Base-by-base conservation (phyloP, 2,329 filamentous ascomycete species). In the Aspergillus fumigatus region DNA sequence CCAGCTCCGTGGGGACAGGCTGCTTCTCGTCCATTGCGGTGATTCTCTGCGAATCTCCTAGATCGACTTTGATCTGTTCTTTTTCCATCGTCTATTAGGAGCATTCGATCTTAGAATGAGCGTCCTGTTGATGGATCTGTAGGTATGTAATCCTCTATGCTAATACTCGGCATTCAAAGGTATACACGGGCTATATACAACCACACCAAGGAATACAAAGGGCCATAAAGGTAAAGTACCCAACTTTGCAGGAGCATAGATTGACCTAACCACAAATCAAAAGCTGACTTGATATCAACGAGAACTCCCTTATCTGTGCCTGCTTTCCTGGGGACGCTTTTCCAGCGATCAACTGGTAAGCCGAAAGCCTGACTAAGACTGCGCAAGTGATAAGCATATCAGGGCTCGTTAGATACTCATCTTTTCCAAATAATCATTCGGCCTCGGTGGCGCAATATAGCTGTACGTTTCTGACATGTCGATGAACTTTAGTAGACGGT, bases 1-100 rank as follows among this genome's bases (percentile, higher is more conserved):
- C 41, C 21, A 23, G 41, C 41, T 50, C 19, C n/a, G 32, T 25
- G 9, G 45, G 17, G 0, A 43, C n/a, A 6, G 14, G 41, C 17
- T 57, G 45, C 27, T 62, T 56, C 32, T 56, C 49, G 14, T 56
- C 38, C 5, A 43, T 23, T 2, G 21, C 40, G 1, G 19, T 21
- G 41, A 45, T 11, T 23, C 41, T 23, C 41, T 19, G 21, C 4
- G 19, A 10, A 23, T 23, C 11, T 3, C 3, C 19, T 23, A 45
- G n/a, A 45, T 23, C 41, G 1, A 9, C n/a, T 23, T 19, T 45
- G 8, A 0, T 45, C 8, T 2, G 19, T 45, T 45, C 21, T 6
- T 45, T 14, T 23, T 11, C 41, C 41, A 45, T 19, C 2, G 5
- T 17, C 4, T 45, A 45, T 10, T 10, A n/a, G 40, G 8, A 11